These are phyloP conservation scores for Clarireedia paspali DNA, from an alignment of 2,329 filamentous ascomycete genomes.

Conservation along the genomic window DNA sequence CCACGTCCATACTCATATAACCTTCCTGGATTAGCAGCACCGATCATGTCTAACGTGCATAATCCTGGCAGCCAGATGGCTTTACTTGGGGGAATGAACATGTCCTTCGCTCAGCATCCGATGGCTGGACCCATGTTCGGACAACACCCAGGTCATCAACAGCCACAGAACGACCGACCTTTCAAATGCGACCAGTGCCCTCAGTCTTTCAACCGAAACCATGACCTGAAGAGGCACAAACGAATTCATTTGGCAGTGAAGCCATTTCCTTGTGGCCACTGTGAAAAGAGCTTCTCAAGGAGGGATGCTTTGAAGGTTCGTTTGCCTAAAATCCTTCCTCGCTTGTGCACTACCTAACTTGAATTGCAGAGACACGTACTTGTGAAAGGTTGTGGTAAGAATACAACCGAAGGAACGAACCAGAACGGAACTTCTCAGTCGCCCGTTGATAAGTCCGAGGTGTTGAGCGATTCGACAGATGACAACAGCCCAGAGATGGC, in stretches of 20 bases:
- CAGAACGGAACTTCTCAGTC: slow-evolving; percentile 22
- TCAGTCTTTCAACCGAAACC: slow-evolving; percentile 92
- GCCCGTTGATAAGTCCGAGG: slow-evolving; percentile 24
- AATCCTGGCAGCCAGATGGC: slow-evolving; percentile 66
- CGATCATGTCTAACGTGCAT: slow-evolving; percentile 71
- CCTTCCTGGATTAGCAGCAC: slow-evolving; percentile 54
- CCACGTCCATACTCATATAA: slow-evolving; percentile 44
- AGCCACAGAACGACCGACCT: slow-evolving; percentile 66
- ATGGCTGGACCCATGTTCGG: slow-evolving; percentile 48
- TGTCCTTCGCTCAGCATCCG: slow-evolving; percentile 47
- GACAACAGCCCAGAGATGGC: slow-evolving; percentile 20
- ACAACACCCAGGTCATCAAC: slow-evolving; percentile 42
- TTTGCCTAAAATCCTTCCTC: slow-evolving; percentile 20
- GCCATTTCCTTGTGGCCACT: slow-evolving; percentile 84
- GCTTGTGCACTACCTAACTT: slow-evolving; percentile 22
- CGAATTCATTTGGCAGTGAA: slow-evolving; percentile 92
- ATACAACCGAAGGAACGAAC: slow-evolving; percentile 14
- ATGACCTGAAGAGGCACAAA: slow-evolving; percentile 94
- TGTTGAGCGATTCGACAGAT: slow-evolving; percentile 27
- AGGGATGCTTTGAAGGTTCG: slow-evolving; percentile 95
- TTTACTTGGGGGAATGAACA: slow-evolving; percentile 46
- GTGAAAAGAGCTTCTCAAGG: slow-evolving; percentile 92
- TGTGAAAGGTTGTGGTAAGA: slow-evolving; percentile 59
- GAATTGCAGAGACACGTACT: slow-evolving; percentile 52
- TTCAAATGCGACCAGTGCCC: slow-evolving; percentile 92